Base-by-base conservation (phyloP, 768 basidiomycete genomes). In the Collybia sordida region DNA sequence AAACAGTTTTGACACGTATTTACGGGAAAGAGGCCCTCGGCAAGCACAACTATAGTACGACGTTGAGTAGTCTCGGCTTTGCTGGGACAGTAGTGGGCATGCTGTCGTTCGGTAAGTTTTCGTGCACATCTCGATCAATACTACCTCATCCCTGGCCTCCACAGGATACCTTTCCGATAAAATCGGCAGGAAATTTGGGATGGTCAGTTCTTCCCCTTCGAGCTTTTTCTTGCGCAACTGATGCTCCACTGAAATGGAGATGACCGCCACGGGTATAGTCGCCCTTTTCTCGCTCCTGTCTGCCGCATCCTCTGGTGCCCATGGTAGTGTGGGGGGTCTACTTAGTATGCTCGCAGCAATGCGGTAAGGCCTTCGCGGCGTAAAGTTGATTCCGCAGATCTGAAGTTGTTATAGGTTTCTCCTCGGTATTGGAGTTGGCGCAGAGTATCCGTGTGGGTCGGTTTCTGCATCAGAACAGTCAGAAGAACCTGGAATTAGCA, bases 381-480 rank as follows among this genome's bases (percentile, higher is more conserved):
- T 17, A 18, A 25, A 24, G 41, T 15, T 25, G 25, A n/a, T 31
- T 11, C 11, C 25, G 24, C 34, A 40, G n/a, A 37, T 21, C 5
- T 49, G 43, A 36, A 35, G 27, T 51, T 34, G 18, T 12, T 22
- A 3, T 49, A 91, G 91, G 6, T 95, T 95, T 74, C 66, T 97
- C 1, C 75, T 94, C 39, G 95, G 95, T 31, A 86, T 95, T 47
- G 93, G 93, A 19, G 78, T 93, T 0, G 90, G 92, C 4, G 90
- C 89, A 4, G 90, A 91, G 65, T 95, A 95, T 56, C 94, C 94
- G 6, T 91, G 90, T 54, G 93, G 94, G 21, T 88, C 87, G 0
- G 90, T 93, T 14, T 89, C 92, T 4, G 88, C 87, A 6, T 87
- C 90, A 1, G 95, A 97, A 61, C 90, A 93, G 60, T 89, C 92